phyloP scores from a whole-genome alignment of 257 asterid genomes.

The Ilex aquifolium region DNA sequence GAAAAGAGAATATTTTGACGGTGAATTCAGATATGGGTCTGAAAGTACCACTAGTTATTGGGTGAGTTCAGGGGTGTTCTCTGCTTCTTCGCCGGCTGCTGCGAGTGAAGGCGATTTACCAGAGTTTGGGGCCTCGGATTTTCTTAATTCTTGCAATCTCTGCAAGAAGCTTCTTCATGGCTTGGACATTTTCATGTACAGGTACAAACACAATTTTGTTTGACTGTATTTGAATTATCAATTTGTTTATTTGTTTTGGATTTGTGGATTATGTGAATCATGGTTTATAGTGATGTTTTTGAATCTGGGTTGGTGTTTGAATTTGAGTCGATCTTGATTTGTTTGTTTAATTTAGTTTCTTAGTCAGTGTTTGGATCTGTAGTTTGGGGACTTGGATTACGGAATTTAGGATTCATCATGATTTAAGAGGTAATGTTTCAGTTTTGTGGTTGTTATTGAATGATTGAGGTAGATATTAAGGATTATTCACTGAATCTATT shows the following conservation, averaged over 20 bases:
- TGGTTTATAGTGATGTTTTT: background rate
- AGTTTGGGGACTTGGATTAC: too few species aligned
- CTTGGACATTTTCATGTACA: conserved; percentile 87
- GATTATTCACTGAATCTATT: too few species aligned
- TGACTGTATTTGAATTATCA: background rate
- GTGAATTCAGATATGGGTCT: conserved; percentile 21
- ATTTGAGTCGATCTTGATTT: background rate
- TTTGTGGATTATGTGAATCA: background rate
- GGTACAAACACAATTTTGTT: conserved; percentile 27
- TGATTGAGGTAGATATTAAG: too few species aligned
- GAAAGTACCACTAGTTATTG: conserved; percentile 7
- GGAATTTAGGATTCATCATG: too few species aligned
- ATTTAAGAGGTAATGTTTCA: too few species aligned
- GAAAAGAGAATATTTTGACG: conserved; percentile 62
- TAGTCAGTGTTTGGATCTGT: background rate
- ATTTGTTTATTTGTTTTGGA: background rate
- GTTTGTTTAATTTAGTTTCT: background rate
- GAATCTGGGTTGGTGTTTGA: background rate
- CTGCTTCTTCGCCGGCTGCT: conserved; percentile 10
- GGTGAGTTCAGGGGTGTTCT: conserved; percentile 12
- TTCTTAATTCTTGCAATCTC: conserved; percentile 65
- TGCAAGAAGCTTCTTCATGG: conserved; percentile 82
- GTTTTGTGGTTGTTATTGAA: too few species aligned
- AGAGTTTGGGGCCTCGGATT: conserved; percentile 30
- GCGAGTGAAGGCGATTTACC: conserved; percentile 10